Evolutionary conservation across 75 land plant species (phyloP).

Genomic region (Gnetum montanum): DNA sequence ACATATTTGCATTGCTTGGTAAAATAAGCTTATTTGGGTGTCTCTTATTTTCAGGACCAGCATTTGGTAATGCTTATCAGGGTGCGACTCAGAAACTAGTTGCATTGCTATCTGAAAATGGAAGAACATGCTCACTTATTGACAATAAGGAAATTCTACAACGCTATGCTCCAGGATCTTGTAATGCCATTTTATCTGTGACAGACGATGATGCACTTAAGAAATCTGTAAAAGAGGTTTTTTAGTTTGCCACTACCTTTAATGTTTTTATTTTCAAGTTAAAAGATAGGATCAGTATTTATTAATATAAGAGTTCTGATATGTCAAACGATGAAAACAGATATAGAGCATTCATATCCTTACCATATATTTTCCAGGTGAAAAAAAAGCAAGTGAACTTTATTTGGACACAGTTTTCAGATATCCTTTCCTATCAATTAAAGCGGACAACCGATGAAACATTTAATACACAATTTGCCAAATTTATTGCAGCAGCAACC

Average conservation of each 20-base stretch:
- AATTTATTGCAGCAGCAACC: slow-evolving; percentile 56
- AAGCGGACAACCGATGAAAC: slow-evolving; percentile 48
- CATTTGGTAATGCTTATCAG: slow-evolving; percentile 52
- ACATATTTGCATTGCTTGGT: too few relatives aligned
- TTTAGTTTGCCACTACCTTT: too few relatives aligned
- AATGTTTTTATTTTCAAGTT: background rate
- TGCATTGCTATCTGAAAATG: slow-evolving; percentile 43
- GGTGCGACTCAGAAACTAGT: slow-evolving; percentile 44
- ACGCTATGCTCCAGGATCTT: slow-evolving; percentile 61
- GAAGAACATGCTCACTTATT: slow-evolving; percentile 52
- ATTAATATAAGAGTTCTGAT: too few relatives aligned
- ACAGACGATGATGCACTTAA: slow-evolving; percentile 72
- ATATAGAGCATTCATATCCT: too few relatives aligned
- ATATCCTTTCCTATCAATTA: slow-evolving; percentile 43
- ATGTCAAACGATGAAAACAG: too few relatives aligned
- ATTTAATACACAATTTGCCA: slow-evolving; percentile 45
- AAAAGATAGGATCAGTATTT: too few relatives aligned
- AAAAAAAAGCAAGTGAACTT: slow-evolving; percentile 56
- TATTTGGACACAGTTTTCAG: slow-evolving; percentile 86
- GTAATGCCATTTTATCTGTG: slow-evolving; percentile 55
- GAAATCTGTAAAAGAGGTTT: slow-evolving; percentile 73
- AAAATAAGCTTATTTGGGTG: too few relatives aligned
- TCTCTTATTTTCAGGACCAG: slow-evolving; percentile 65
- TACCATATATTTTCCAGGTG: slow-evolving; percentile 51
- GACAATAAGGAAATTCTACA: slow-evolving; percentile 63